Base-by-base conservation (phyloP, 2,329 filamentous ascomycete species). In the Beauveria scarabaeidicola region DNA sequence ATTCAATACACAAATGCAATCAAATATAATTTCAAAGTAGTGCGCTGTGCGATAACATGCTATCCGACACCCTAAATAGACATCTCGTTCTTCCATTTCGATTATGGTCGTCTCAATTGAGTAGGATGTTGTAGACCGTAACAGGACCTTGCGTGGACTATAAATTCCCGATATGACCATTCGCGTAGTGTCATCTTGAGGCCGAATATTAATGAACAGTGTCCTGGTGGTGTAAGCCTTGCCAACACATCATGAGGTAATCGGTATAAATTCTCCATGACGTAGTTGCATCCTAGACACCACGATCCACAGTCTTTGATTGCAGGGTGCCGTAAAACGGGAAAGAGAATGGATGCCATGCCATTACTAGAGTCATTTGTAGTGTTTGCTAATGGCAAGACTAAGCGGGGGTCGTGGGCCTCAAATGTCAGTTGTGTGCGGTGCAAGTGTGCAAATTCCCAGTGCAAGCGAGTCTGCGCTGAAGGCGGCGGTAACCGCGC, bases 121-220 rank as follows among this genome's bases (percentile, higher is more conserved):
- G 25, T 25, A 21, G 27, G 23, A 27, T 13, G 2, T 29, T 32
- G 53, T 29, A 47, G 19, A 15, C 53, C 53, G 15, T 27, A 52
- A 29, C 55, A 52, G 48, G 25, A 52, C 57, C 29, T 41, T 3
- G 41, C 32, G n/a, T 40, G 52, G 29, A 11, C 8, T 5, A 50
- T 46, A 23, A 54, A 59, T 40, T 32, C 41, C 32, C 21, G 40
- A 19, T 44, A 41, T 32, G 7, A 54, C 56, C 58, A 64, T 32
- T 48, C 60, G 52, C 32, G 59, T 48, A 23, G 52, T 52, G 13
- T 36, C 17, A 46, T 27, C 2, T 2, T 3, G n/a, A 9, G 25
- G 21, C 52, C 38, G 9, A 15, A 36, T 11, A 25, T 32, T 5
- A 5, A 6, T 23, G 21, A 41, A 7, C 10, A 7, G 11, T 47